Conservation (phyloP, 768 basidiomycete genomes). For the Cystoderma amianthinum region DNA sequence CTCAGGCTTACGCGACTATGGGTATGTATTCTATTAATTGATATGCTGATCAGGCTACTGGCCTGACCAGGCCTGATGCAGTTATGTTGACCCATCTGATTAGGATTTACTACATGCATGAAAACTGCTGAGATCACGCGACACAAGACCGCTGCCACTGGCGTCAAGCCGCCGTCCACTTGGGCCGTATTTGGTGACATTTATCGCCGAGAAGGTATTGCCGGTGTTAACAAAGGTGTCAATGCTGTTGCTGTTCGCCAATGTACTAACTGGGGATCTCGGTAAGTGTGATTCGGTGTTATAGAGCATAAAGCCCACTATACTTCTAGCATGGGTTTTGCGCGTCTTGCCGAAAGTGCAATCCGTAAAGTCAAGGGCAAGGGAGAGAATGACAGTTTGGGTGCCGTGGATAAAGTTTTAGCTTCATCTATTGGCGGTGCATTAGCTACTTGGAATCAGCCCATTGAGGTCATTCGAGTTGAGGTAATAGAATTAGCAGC, state of each 20-base stretch:
- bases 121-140: conserved; percentile 98
- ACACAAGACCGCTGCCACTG: conserved; percentile 82
- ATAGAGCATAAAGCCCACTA: background rate
- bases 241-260: conserved; percentile 91
- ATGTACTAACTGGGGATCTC: conserved; percentile 91
- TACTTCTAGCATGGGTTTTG: conserved; percentile 81
- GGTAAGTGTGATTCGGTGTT: conserved; percentile 36
- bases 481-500: conserved; percentile 57
- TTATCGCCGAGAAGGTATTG: conserved; percentile 87
- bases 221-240: conserved; percentile 98
- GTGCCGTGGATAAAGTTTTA: conserved; percentile 80
- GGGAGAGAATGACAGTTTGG: conserved; percentile 64
- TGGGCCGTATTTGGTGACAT: conserved; percentile 95
- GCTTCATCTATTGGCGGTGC: conserved; percentile 90
- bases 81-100: background rate
- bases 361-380: conserved; percentile 80
- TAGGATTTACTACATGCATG: conserved; percentile 99
- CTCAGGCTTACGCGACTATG: conserved; percentile 99
- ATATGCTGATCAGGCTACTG: conserved; percentile 9
- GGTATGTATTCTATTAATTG: conserved; percentile 52
- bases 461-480: conserved; percentile 95
- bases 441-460: conserved; percentile 98
- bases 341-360: conserved; percentile 78
- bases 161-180: conserved; percentile 84
- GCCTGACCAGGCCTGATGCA: background rate